phyloP scores from a whole-genome alignment of 1,284 basidiomycete genomes.

The Boletus austroedulis region DNA sequence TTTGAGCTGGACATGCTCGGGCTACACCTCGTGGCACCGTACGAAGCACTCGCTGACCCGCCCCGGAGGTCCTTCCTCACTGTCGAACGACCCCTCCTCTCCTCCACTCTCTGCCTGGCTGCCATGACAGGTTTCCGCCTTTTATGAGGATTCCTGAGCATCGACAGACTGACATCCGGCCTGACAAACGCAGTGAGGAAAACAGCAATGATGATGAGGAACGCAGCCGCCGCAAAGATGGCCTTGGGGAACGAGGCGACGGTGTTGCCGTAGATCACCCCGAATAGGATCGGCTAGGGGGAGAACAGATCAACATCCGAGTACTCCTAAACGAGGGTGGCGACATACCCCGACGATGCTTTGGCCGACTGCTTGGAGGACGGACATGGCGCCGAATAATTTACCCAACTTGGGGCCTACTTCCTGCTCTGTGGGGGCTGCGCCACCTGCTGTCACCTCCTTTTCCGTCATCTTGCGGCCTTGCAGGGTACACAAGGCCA shows the following conservation, averaged over 20 bases:
- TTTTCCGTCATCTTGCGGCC: constrained; percentile 43
- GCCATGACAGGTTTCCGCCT: background rate
- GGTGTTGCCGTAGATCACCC: constrained; percentile 61
- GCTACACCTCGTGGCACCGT: constrained; percentile 13
- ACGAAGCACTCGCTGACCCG: constrained; percentile 26
- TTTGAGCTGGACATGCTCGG: constrained; percentile 7
- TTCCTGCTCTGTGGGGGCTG: constrained; percentile 18
- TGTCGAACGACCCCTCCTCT: constrained; percentile 52
- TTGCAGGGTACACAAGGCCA: constrained; percentile 67
- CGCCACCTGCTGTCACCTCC: constrained; percentile 15
- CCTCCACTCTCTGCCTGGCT: constrained; percentile 23
- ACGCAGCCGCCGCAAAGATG: constrained; percentile 59
- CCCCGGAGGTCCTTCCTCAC: constrained; percentile 52
- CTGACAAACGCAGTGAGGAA: constrained; percentile 50
- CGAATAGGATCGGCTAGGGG: constrained; percentile 67
- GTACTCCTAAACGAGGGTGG: background rate
- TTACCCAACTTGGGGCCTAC: constrained; percentile 45
- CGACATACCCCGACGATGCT: constrained; percentile 63
- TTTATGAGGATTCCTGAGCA: constrained; percentile 9
- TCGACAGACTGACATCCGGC: constrained; percentile 35
- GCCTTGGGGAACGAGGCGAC: constrained; percentile 64
- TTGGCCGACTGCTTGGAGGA: constrained; percentile 62
- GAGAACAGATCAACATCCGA: constrained; percentile 4
- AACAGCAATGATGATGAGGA: constrained; percentile 49
- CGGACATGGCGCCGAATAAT: constrained; percentile 66